These are phyloP conservation scores for Phytophthora kernoviae DNA, from an alignment of 352 stramenopile genomes.

Conservation along the genomic window DNA sequence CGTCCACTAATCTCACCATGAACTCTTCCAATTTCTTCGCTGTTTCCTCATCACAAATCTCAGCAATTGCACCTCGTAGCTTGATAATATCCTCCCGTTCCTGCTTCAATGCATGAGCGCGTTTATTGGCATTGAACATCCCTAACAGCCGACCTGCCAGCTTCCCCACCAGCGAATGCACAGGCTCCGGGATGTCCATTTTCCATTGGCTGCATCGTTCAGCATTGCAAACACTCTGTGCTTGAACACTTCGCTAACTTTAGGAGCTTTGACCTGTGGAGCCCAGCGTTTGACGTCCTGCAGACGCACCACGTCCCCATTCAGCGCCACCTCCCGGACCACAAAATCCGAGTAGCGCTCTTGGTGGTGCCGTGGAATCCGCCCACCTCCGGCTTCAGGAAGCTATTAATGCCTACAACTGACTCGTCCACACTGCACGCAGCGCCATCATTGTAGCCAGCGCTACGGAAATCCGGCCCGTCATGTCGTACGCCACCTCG, in stretches of 20 bases:
- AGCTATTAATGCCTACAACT: conserved; percentile 75
- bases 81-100: conserved; percentile 50
- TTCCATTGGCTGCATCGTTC: conserved; percentile 42
- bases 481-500: conserved; percentile 24
- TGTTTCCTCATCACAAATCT: conserved; percentile 51
- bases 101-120: conserved; percentile 29
- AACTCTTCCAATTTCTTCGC: conserved; percentile 47
- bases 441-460: conserved; percentile 78
- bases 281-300: conserved; percentile 64
- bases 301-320: conserved; percentile 62
- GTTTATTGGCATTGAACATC: conserved; percentile 71
- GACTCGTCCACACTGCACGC: conserved; percentile 78
- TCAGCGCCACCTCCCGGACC: conserved; percentile 81
- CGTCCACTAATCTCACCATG: conserved; percentile 47
- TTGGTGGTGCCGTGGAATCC: conserved; percentile 90
- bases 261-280: conserved; percentile 47
- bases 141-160: conserved; percentile 60
- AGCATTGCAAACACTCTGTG: conserved; percentile 70
- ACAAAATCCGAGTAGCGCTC: conserved; percentile 93
- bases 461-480: conserved; percentile 50
- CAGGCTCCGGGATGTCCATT: conserved; percentile 38
- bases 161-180: conserved; percentile 65
- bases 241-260: conserved; percentile 83
- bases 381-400: conserved; percentile 56
- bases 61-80: conserved; percentile 45